Conservation (phyloP, 176 grass and related monocot genomes). For the Saccharum spontaneum region DNA sequence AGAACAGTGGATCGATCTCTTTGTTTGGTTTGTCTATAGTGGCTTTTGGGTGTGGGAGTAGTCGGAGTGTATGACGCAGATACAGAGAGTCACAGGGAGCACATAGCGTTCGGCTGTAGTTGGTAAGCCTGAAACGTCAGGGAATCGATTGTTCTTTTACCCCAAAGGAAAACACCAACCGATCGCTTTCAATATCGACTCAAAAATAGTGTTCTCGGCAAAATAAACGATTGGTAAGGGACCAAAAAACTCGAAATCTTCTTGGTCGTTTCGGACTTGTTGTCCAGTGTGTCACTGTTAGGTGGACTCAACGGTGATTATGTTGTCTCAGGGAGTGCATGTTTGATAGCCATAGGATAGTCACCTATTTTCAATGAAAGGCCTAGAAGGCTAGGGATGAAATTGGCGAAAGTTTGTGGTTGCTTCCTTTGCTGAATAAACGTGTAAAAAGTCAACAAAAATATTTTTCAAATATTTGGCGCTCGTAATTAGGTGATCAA, state of each 20-base stretch:
- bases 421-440: conserved; percentile 19
- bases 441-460: conserved; percentile 6
- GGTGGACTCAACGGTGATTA: too few relatives aligned
- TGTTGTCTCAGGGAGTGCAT: not conserved
- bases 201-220: not conserved
- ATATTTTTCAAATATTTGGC: not conserved
- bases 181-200: conserved; percentile 13
- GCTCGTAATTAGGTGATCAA: not conserved
- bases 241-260: too few relatives aligned
- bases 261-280: not conserved
- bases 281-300: not conserved
- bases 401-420: too few relatives aligned
- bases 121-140: conserved; percentile 21
- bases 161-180: conserved; percentile 19
- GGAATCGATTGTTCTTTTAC: conserved; percentile 44
- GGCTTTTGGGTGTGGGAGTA: not conserved
- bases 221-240: not conserved
- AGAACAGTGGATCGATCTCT: conserved; percentile 11
- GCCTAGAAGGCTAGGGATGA: too few relatives aligned
- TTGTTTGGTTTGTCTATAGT: conserved; percentile 1
- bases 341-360: not conserved
- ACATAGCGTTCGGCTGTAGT: conserved; percentile 29
- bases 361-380: too few relatives aligned
- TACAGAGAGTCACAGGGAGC: not conserved
- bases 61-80: not conserved